phyloP scores from a whole-genome alignment of 2,329 filamentous ascomycete species.

The Aspergillus persii region DNA sequence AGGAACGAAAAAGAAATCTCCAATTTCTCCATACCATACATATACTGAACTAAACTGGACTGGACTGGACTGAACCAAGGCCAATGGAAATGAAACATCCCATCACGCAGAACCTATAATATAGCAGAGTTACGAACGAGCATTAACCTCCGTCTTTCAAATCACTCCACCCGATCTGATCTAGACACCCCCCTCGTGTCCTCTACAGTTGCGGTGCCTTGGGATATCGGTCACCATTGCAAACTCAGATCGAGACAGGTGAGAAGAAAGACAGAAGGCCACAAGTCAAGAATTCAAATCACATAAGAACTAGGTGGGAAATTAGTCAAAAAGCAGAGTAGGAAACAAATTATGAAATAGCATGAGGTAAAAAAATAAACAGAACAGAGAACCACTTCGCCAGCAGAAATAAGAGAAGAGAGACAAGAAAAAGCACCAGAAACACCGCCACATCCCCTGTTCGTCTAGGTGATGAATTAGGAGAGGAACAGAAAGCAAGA shows the following conservation, averaged over 20 bases:
- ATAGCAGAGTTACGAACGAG: neutral
- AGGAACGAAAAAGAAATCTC: conserved; percentile 13
- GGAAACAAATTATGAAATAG: conserved; percentile 24
- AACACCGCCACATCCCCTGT: conserved; percentile 38
- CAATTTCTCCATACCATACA: conserved; percentile 31
- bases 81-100: too few relatives aligned
- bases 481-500: conserved; percentile 27
- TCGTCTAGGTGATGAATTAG: conserved; percentile 35
- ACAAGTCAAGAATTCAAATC: conserved; percentile 4
- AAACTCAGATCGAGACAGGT: neutral
- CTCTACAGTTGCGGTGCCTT: neutral
- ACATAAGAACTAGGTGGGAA: conserved; percentile 12
- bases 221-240: neutral
- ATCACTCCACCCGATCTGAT: neutral
- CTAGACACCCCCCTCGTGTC: neutral
- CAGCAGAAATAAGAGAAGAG: conserved; percentile 24
- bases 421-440: conserved; percentile 30
- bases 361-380: conserved; percentile 20
- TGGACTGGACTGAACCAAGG: too few relatives aligned
- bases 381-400: conserved; percentile 33
- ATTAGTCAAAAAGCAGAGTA: conserved; percentile 22
- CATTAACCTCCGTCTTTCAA: neutral
- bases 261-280: neutral
- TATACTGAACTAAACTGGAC: too few relatives aligned
- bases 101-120: neutral